These are phyloP conservation scores for Medicago ruthenica DNA, from an alignment of 306 rosid genomes.

Conservation along the genomic window DNA sequence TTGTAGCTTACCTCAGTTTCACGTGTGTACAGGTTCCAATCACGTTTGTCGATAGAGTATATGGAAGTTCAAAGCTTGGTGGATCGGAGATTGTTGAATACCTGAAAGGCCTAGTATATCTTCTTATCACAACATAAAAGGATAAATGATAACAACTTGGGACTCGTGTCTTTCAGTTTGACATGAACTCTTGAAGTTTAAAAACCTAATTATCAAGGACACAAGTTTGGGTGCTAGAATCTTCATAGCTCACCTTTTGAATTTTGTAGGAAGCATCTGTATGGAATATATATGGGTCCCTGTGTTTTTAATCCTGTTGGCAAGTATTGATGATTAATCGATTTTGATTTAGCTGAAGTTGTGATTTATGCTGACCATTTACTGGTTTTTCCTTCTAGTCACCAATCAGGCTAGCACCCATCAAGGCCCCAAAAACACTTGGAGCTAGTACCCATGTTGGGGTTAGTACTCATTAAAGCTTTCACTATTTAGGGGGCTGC, in stretches of 20 bases:
- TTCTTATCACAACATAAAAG: conserved; percentile 73
- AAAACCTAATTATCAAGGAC: neutral
- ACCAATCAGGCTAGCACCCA: too few species aligned
- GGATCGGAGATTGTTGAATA: conserved; percentile 98
- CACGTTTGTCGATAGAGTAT: conserved; percentile 95
- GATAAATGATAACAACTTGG: conserved; percentile 9
- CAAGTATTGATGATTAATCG: neutral
- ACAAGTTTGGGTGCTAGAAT: conserved; percentile 28
- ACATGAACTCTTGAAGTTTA: conserved; percentile 28
- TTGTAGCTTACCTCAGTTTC: conserved; percentile 38
- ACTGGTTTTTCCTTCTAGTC: neutral
- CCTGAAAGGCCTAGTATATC: conserved; percentile 84
- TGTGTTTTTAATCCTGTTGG: conserved; percentile 10
- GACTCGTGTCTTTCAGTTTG: conserved; percentile 5
- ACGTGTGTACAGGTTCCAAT: conserved; percentile 78
- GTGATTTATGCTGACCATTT: neutral
- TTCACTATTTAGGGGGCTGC: too few species aligned
- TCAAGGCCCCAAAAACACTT: too few species aligned
- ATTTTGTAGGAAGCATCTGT: conserved; percentile 27
- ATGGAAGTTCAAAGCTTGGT: conserved; percentile 94
- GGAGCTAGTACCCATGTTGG: too few species aligned
- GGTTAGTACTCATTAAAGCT: too few species aligned
- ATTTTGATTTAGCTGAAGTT: conserved; percentile 26
- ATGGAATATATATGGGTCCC: conserved; percentile 1
- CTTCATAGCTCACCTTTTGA: conserved; percentile 3